A percentile compares a stretch with the other conserved stretches of the same genome.
Conservation (phyloP, 176 grass and related monocot species). For the Rhipidocladum racemiflorum region DNA sequence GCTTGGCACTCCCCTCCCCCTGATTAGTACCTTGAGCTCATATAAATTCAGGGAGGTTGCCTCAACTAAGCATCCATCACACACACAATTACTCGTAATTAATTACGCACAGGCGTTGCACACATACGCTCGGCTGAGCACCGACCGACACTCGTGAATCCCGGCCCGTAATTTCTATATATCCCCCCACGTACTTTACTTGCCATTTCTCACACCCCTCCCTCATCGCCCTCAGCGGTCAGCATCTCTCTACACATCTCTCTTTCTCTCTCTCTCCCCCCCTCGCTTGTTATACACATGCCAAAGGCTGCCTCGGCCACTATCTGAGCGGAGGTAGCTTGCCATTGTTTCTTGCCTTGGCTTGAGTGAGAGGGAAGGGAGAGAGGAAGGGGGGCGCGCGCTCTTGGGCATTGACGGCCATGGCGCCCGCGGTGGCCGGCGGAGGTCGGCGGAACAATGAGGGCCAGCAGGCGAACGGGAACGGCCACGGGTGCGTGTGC, state of each 20-base stretch:
- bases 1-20: neutral
- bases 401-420: conserved; percentile 30
- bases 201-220: conserved; percentile 22
- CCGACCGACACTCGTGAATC: conserved; percentile 45
- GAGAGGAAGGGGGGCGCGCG: neutral
- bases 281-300: neutral
- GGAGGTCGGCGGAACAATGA: conserved; percentile 27
- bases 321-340: neutral
- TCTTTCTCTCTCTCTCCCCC: neutral
- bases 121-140: neutral
- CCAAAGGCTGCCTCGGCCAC: neutral
- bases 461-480: neutral
- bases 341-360: conserved; percentile 11
- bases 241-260: neutral
- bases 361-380: conserved; percentile 1
- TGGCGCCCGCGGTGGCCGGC: conserved; percentile 50
- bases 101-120: neutral
- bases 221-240: neutral
- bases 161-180: conserved; percentile 48
- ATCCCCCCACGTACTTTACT: conserved; percentile 54
- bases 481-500: conserved; percentile 33
- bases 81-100: neutral
- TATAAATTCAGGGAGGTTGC: neutral
- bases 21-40: neutral
- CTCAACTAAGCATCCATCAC: neutral